These are phyloP conservation scores for Ricinus communis DNA, from an alignment of 345 rosid genomes.

Conservation along the genomic window DNA sequence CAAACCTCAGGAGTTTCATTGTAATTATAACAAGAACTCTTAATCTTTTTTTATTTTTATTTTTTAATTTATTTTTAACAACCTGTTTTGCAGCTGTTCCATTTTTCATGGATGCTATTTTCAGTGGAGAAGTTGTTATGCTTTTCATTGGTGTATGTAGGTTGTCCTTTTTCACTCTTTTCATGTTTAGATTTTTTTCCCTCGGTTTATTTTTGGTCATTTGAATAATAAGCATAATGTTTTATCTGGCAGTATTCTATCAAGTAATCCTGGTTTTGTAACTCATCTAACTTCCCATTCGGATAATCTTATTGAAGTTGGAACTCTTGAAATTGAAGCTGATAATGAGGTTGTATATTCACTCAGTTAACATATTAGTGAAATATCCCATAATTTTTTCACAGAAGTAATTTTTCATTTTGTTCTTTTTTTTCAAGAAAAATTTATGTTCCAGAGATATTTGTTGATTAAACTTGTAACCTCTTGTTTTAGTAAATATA, in stretches of 20 bases:
- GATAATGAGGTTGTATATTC: constrained; percentile 34
- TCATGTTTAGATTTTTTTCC: not conserved
- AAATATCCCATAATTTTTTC: not conserved
- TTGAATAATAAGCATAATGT: constrained; percentile 6
- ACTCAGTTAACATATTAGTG: not conserved
- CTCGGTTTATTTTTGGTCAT: constrained; percentile 5
- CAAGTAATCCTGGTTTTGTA: constrained; percentile 54
- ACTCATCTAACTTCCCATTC: constrained; percentile 24
- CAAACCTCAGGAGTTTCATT: too few species aligned
- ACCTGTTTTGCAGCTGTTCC: constrained; percentile 40
- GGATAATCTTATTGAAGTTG: constrained; percentile 22
- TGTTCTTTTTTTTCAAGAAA: not conserved
- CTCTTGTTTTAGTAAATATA: not conserved
- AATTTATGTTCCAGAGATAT: not conserved
- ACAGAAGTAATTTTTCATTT: not conserved
- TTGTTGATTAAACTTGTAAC: not conserved
- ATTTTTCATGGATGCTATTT: constrained; percentile 25
- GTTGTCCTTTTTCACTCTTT: constrained; percentile 31
- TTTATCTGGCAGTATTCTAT: constrained; percentile 41
- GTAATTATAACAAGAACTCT: too few species aligned
- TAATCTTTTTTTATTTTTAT: too few species aligned
- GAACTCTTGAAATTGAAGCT: constrained; percentile 26
- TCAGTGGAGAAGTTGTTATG: constrained; percentile 44
- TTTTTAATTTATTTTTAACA: not conserved
- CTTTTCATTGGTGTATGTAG: constrained; percentile 48